These are phyloP conservation scores for Lachancea kluyveri DNA, from an alignment of 805 yeast genomes.

Conservation along the genomic window DNA sequence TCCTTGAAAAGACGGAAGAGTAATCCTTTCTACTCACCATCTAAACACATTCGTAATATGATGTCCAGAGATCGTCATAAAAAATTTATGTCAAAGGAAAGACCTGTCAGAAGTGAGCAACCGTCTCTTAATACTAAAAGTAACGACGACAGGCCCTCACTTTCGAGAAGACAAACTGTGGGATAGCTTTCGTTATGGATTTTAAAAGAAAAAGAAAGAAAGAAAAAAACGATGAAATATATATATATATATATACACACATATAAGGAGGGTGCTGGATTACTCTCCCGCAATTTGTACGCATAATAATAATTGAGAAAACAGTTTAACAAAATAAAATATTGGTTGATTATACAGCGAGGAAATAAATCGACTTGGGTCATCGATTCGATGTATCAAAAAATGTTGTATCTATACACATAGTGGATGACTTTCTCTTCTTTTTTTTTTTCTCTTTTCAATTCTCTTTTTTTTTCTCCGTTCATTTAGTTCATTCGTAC, in stretches of 20 bases:
- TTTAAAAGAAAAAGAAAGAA: neutral
- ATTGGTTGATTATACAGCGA: too few relatives aligned
- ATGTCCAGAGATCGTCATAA: conserved; percentile 6
- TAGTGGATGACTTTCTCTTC: too few relatives aligned
- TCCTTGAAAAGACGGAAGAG: conserved; percentile 11
- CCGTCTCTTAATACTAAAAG: neutral
- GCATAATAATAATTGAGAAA: too few relatives aligned
- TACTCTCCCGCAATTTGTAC: too few relatives aligned
- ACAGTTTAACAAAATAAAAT: too few relatives aligned
- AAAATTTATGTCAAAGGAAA: conserved; percentile 3
- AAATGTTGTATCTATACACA: too few relatives aligned
- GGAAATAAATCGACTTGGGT: too few relatives aligned
- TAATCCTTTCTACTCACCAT: conserved; percentile 17
- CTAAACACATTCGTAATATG: conserved; percentile 15
- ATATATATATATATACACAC: too few relatives aligned
- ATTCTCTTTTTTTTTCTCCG: conserved; percentile 5
- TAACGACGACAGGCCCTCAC: too few relatives aligned
- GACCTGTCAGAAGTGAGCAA: neutral
- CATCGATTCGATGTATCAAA: too few relatives aligned
- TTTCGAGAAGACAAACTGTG: conserved; percentile 1
- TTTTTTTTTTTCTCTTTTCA: too few relatives aligned
- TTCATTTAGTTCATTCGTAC: conserved; percentile 24
- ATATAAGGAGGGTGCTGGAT: too few relatives aligned
- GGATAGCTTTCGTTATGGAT: neutral
- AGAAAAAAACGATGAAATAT: neutral